Conservation (phyloP, 345 rosid species). For the Fremontodendron californicum region DNA sequence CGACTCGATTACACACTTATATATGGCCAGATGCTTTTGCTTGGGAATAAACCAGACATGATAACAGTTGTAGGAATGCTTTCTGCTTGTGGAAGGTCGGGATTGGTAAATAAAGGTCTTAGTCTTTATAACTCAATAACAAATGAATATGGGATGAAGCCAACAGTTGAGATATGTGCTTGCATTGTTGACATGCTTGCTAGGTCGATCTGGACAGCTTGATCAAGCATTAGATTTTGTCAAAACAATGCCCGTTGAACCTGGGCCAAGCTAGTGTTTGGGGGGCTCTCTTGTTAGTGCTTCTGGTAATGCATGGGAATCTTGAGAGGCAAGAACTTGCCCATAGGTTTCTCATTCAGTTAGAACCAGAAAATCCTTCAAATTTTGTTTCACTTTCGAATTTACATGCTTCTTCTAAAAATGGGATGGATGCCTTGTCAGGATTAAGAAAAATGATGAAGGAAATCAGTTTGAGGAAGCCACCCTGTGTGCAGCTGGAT, state of each 20-base stretch:
- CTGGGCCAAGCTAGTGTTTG: slow-evolving; percentile 65
- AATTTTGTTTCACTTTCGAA: slow-evolving; percentile 60
- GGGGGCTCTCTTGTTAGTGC: slow-evolving; percentile 72
- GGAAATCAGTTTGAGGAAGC: slow-evolving; percentile 49
- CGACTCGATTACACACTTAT: too few species aligned
- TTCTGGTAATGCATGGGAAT: slow-evolving; percentile 56
- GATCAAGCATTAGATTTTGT: slow-evolving; percentile 50
- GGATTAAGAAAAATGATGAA: slow-evolving; percentile 58
- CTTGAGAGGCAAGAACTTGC: slow-evolving; percentile 55
- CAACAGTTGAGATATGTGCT: slow-evolving; percentile 57
- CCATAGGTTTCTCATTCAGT: slow-evolving; percentile 42
- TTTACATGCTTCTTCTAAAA: slow-evolving; percentile 48
- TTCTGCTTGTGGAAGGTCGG: slow-evolving; percentile 59
- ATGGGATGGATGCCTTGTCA: slow-evolving; percentile 57
- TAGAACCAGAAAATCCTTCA: slow-evolving; percentile 69
- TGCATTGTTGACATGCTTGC: slow-evolving; percentile 63
- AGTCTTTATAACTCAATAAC: slow-evolving; percentile 32
- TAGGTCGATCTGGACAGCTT: slow-evolving; percentile 57
- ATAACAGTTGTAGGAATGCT: slow-evolving; percentile 55
- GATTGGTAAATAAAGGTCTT: slow-evolving; percentile 54
- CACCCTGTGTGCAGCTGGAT: slow-evolving; percentile 80
- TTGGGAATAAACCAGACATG: slow-evolving; percentile 46
- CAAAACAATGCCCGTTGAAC: slow-evolving; percentile 47
- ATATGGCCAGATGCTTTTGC: slow-evolving; percentile 53
- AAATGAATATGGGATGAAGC: slow-evolving; percentile 39